phyloP scores from a whole-genome alignment of 139 green algal genomes.

The Chlamydomonas eustigma region DNA sequence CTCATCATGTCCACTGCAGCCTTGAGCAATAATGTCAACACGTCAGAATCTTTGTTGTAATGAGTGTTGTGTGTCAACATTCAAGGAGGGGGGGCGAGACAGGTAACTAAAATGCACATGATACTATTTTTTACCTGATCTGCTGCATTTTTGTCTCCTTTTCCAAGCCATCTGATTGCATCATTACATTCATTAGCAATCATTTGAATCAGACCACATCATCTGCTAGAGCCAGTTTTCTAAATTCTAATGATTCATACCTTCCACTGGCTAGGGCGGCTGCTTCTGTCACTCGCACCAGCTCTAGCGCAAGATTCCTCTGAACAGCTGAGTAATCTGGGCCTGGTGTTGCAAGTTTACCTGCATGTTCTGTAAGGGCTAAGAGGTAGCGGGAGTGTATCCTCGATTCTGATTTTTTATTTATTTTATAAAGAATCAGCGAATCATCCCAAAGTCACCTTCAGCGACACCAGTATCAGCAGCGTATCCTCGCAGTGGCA shows the following conservation, averaged over 20 bases:
- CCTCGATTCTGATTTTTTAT: too few relatives aligned
- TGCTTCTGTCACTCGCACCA: slow-evolving; percentile 80
- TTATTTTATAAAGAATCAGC: too few relatives aligned
- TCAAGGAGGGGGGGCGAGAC: too few relatives aligned
- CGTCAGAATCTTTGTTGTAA: neutral
- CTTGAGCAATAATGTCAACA: slow-evolving; percentile 23
- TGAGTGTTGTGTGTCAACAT: too few relatives aligned
- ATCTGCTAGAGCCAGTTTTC: neutral
- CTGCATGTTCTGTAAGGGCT: too few relatives aligned
- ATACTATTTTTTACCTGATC: slow-evolving; percentile 67
- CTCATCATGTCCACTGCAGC: slow-evolving; percentile 84
- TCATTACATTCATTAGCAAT: neutral
- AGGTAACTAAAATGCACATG: too few relatives aligned
- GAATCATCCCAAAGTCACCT: too few relatives aligned
- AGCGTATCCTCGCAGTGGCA: too few relatives aligned
- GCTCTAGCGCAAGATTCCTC: slow-evolving; percentile 79
- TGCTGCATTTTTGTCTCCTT: slow-evolving; percentile 82
- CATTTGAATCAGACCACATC: neutral
- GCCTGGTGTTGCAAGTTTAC: too few relatives aligned
- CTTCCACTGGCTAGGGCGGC: slow-evolving; percentile 64
- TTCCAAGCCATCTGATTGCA: slow-evolving; percentile 45
- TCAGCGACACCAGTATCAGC: too few relatives aligned
- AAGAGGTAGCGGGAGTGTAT: too few relatives aligned
- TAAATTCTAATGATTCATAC: slow-evolving; percentile 6
- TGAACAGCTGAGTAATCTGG: slow-evolving; percentile 59